Percentiles rank a stretch among this genome's conserved stretches.
Conservation (phyloP, 2,329 filamentous ascomycete species). For the Xylariaceae sp. region DNA sequence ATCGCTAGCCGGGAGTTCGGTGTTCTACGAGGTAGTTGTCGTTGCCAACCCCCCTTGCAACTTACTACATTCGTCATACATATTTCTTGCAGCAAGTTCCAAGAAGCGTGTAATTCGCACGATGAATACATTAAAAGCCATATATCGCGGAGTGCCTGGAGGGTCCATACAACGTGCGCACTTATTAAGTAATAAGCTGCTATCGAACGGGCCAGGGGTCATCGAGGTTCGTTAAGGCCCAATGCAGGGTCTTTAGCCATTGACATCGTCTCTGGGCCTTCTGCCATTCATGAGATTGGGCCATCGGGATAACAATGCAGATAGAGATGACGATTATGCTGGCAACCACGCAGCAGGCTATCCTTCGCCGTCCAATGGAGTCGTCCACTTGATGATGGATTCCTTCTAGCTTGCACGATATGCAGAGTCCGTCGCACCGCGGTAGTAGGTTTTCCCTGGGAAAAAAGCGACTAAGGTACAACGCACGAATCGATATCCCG, state of each 20-base stretch:
- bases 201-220: not conserved
- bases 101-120: not conserved
- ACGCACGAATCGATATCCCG: constrained; percentile 13
- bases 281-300: constrained; percentile 1
- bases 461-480: constrained; percentile 6
- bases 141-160: no score
- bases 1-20: not conserved
- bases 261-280: constrained; percentile 12
- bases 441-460: constrained; percentile 14
- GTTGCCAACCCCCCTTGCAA: not conserved
- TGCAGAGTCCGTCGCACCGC: constrained; percentile 18
- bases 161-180: not conserved
- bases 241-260: not conserved
- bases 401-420: constrained; percentile 21
- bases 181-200: not conserved
- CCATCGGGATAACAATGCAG: constrained; percentile 2
- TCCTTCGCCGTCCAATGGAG: constrained; percentile 18
- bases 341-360: constrained; percentile 7
- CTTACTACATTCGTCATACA: not conserved
- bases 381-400: constrained; percentile 18
- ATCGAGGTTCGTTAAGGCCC: not conserved
- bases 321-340: constrained; percentile 5
- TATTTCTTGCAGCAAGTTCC: not conserved
- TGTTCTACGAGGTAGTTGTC: not conserved
- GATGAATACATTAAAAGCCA: not conserved